Base-by-base conservation (phyloP, 75 land plant species). In the Chamaecyparis obtusa region DNA sequence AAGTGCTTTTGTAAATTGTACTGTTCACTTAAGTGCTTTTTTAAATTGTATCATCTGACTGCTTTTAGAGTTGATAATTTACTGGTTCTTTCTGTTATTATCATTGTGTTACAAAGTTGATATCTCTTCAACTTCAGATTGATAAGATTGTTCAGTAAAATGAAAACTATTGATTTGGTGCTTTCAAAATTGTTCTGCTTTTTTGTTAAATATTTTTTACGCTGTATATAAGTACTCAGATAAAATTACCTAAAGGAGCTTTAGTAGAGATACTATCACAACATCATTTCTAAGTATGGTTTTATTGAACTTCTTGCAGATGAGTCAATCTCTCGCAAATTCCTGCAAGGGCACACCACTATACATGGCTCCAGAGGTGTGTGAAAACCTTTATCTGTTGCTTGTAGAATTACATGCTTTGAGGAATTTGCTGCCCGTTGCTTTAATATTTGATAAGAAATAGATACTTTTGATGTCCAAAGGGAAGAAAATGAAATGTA, bases 331-430 rank as follows among this genome's bases (percentile, higher is more conserved):
- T 74, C 72, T 92, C 14, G 90, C 87, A 49, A 86, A 90, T 36
- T 92, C 93, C 41, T 71, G 91, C 75, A 92, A 92, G 87, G 93
- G 93, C 60, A 91, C 92, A 60, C 93, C 92, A 19, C 71, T 87
- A 48, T 92, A 86, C 87, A 92, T 92, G 92, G 93, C 92, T 60
- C 93, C 92, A 9, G 92, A 92, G 92, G 93, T 92, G 9, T 33
- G 88, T 44, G 3, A 44, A 9, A 44, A 46, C 48, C 13, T 27
- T 48, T 55, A 30, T 46, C 49, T 54, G 4, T 35, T 7, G 21
- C 41, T 84, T 51, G 27, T 84, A n/a, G 39, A 84, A 55, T 51
- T 35, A 19, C 21, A 44, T n/a, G 6, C 17, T 83, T 51, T 33
- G 9, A 76, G 41, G 24, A 79, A 41, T 24, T 79, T 43, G 49